Conservation (phyloP, 2,329 filamentous ascomycete species). For the Penicillium sp. region DNA sequence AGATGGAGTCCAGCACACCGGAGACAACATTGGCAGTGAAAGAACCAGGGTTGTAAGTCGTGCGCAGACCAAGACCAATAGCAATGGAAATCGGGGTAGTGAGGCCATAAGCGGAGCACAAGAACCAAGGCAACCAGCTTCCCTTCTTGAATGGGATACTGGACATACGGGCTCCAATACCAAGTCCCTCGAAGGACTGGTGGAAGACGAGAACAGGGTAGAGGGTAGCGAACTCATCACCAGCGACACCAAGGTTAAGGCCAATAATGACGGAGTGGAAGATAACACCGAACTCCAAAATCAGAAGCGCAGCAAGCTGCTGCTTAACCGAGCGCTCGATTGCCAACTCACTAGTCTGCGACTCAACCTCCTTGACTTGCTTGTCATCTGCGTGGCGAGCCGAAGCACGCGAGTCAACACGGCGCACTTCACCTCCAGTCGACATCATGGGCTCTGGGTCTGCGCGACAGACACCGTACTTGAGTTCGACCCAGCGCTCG, state of each 20-base stretch:
- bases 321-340: conserved; percentile 36
- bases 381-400: conserved; percentile 13
- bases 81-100: conserved; percentile 55
- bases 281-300: conserved; percentile 61
- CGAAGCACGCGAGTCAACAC: neutral
- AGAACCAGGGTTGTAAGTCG: conserved; percentile 44
- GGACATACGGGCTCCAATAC: conserved; percentile 61
- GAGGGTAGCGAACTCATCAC: conserved; percentile 57
- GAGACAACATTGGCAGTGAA: conserved; percentile 47
- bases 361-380: conserved; percentile 17
- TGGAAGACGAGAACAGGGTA: conserved; percentile 64
- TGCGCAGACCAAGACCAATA: conserved; percentile 49
- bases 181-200: conserved; percentile 63
- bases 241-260: conserved; percentile 60
- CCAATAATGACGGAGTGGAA: conserved; percentile 66
- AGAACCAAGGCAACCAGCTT: conserved; percentile 51
- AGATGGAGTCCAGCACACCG: conserved; percentile 50
- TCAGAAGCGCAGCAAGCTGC: conserved; percentile 44
- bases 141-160: conserved; percentile 53
- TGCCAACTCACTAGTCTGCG: conserved; percentile 6
- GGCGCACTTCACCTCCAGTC: conserved; percentile 2
- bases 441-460: conserved; percentile 25
- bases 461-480: conserved; percentile 25
- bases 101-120: conserved; percentile 52
- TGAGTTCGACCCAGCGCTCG: conserved; percentile 26